A percentile compares a stretch with the other conserved stretches of the same genome.
These are phyloP conservation scores for Salvia splendens DNA, from an alignment of 257 asterid genomes.

Conservation along the genomic window DNA sequence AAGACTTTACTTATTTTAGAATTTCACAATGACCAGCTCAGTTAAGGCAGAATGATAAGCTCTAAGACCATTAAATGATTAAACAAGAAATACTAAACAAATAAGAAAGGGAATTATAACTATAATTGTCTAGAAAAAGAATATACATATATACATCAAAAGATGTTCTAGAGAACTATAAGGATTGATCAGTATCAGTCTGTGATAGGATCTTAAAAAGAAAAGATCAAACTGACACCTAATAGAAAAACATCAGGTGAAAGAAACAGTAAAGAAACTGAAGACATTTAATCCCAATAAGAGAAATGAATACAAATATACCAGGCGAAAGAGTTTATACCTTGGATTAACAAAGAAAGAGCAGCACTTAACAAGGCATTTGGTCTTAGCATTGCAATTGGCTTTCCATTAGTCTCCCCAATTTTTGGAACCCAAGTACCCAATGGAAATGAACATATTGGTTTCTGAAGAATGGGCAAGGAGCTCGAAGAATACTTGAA, in stretches of 20 bases:
- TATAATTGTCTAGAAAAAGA: constrained; percentile 12
- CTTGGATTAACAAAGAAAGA: constrained; percentile 62
- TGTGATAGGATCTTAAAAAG: constrained; percentile 10
- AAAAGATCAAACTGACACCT: constrained; percentile 11
- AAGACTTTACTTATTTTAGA: not conserved
- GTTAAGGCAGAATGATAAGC: constrained; percentile 8
- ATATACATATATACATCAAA: not conserved
- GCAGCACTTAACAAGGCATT: constrained; percentile 71
- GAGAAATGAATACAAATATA: constrained; percentile 11
- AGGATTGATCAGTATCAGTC: constrained; percentile 16
- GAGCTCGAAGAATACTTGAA: constrained; percentile 76
- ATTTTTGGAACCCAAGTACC: constrained; percentile 81
- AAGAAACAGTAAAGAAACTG: constrained; percentile 5
- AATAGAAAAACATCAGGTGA: constrained; percentile 20
- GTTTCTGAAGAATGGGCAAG: constrained; percentile 74
- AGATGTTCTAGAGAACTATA: not conserved
- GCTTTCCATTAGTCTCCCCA: constrained; percentile 64
- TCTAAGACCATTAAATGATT: not conserved
- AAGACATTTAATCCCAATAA: constrained; percentile 4
- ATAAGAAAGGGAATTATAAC: constrained; percentile 10
- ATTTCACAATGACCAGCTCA: constrained; percentile 2
- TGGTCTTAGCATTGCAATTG: constrained; percentile 64
- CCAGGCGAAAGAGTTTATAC: constrained; percentile 40
- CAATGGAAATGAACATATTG: constrained; percentile 64
- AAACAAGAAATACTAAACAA: constrained; percentile 8